Conservation (phyloP, 768 basidiomycete species). For the Psilocybe cubensis region DNA sequence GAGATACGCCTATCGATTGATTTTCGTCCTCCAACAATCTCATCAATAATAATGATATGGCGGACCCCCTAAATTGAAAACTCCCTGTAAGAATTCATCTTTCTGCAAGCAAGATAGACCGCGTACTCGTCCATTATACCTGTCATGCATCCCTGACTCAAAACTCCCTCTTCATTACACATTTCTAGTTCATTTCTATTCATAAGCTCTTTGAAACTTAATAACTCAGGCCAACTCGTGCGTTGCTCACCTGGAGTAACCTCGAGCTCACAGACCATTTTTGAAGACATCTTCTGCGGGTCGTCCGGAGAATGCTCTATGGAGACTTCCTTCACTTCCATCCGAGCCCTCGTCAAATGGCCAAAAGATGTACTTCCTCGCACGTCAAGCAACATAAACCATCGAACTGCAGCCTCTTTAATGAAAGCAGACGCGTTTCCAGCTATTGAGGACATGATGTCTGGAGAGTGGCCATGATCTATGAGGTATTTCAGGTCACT, state of each 20-base stretch:
- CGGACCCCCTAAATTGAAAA: conserved; percentile 19
- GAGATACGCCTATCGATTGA: conserved; percentile 21
- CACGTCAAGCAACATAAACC: conserved; percentile 16
- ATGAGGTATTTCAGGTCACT: neutral
- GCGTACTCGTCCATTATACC: conserved; percentile 24
- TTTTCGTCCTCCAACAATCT: conserved; percentile 12
- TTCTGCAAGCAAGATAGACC: neutral
- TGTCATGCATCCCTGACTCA: conserved; percentile 18
- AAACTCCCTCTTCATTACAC: conserved; percentile 20
- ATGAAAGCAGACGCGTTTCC: conserved; percentile 14
- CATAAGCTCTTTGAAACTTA: neutral
- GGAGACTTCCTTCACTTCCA: conserved; percentile 18
- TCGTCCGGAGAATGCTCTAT: conserved; percentile 18
- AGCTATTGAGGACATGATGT: neutral
- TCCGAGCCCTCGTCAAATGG: conserved; percentile 4
- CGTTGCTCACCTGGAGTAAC: conserved; percentile 17
- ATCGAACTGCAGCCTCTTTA: conserved; percentile 18
- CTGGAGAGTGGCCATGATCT: neutral
- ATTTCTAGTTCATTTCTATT: conserved; percentile 13
- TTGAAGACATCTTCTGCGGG: conserved; percentile 11
- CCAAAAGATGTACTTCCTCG: conserved; percentile 4
- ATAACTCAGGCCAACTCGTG: neutral
- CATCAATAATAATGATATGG: conserved; percentile 20
- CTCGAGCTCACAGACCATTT: conserved; percentile 22
- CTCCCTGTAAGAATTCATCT: neutral